A percentile compares a stretch with the other conserved stretches of the same genome.
These are phyloP conservation scores for Wakefieldia striispora DNA, from an alignment of 768 basidiomycete species.

Conservation along the genomic window DNA sequence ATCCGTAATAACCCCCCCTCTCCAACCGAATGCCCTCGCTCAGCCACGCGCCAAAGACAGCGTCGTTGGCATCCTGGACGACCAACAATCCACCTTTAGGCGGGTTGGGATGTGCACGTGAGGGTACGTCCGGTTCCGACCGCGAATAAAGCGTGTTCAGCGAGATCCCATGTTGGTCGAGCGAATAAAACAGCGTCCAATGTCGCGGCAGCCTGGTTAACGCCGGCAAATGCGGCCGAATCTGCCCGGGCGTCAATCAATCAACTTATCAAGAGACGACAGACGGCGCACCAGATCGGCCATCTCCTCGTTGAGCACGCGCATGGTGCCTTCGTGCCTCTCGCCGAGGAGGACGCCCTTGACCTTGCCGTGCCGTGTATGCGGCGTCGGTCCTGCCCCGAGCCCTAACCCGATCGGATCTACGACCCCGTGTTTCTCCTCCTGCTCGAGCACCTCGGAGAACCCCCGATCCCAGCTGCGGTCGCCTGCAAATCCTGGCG, in stretches of 20 bases:
- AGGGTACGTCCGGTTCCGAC: conserved; percentile 43
- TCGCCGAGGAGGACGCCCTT: conserved; percentile 52
- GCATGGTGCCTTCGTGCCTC: conserved; percentile 50
- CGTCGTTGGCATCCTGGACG: conserved; percentile 60
- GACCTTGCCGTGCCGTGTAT: conserved; percentile 27
- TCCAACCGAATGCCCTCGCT: conserved; percentile 62
- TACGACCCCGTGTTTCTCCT: conserved; percentile 38
- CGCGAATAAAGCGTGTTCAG: conserved; percentile 80
- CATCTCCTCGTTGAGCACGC: conserved; percentile 50
- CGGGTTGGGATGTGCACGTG: conserved; percentile 19
- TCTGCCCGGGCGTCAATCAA: conserved; percentile 37
- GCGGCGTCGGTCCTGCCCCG: conserved; percentile 28
- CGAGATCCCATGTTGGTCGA: conserved; percentile 95
- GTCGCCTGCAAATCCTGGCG: conserved; percentile 75
- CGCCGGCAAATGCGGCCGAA: conserved; percentile 71
- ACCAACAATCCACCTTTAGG: conserved; percentile 57
- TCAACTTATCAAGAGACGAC: too few species aligned
- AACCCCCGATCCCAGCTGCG: conserved; percentile 66
- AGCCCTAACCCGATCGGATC: conserved; percentile 45
- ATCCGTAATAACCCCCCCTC: conserved; percentile 75
- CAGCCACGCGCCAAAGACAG: conserved; percentile 80
- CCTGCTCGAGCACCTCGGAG: conserved; percentile 46
- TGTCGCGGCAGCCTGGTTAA: conserved; percentile 63
- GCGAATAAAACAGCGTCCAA: conserved; percentile 84
- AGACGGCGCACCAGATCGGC: conserved; percentile 67